Percentiles rank a stretch among this genome's conserved stretches.
Evolutionary conservation across 2,329 filamentous ascomycete species (phyloP).

Genomic region (Paraconiothyrium sp.): DNA sequence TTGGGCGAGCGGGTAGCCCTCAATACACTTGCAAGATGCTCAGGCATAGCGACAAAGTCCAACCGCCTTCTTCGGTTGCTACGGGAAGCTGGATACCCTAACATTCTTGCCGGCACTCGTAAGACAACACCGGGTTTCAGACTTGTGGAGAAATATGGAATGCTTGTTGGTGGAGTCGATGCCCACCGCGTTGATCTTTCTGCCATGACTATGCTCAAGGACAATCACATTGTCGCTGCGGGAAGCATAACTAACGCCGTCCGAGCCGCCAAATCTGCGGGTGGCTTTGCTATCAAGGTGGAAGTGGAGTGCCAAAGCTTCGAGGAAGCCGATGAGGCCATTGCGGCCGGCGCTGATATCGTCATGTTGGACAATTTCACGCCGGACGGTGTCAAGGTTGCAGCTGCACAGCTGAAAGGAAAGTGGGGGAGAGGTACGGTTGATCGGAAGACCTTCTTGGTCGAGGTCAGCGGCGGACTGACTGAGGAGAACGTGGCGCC

Average conservation of each 20-base stretch:
- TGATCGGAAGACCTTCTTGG: slow-evolving; percentile 70
- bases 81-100: slow-evolving; percentile 74
- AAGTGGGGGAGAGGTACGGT: slow-evolving; percentile 75
- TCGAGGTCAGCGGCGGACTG: slow-evolving; percentile 93
- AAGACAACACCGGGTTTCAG: slow-evolving; percentile 98
- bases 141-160: slow-evolving; percentile 97
- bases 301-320: slow-evolving; percentile 95
- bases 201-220: slow-evolving; percentile 98
- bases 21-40: slow-evolving; percentile 90
- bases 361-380: slow-evolving; percentile 98
- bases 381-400: slow-evolving; percentile 77
- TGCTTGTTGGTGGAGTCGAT: slow-evolving; percentile 93
- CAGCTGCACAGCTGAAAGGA: slow-evolving; percentile 78
- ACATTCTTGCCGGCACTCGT: slow-evolving; percentile 89
- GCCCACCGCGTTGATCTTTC: slow-evolving; percentile 86
- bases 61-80: slow-evolving; percentile 61
- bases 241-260: slow-evolving; percentile 87
- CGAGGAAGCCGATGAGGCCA: slow-evolving; percentile 89
- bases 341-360: slow-evolving; percentile 89
- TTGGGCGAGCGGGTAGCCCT: slow-evolving; percentile 94
- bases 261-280: slow-evolving; percentile 80
- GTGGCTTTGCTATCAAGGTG: slow-evolving; percentile 90
- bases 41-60: slow-evolving; percentile 80
- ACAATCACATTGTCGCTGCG: slow-evolving; percentile 96
- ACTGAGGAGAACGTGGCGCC: slow-evolving; percentile 82